phyloP scores from a whole-genome alignment of 140 eudicot species.

The Flaveria floridana region DNA sequence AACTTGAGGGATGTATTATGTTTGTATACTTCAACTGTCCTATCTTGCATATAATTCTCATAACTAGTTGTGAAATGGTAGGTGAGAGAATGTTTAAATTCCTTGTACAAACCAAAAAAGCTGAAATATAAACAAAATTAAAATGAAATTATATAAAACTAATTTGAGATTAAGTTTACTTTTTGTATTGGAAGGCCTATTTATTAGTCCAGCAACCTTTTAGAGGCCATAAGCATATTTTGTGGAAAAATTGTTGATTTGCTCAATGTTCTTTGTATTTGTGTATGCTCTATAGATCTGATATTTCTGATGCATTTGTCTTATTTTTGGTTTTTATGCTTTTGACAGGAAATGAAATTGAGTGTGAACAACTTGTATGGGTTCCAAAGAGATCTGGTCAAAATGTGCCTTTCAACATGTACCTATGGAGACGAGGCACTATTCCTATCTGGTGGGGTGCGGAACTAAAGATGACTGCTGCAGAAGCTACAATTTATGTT shows the following conservation, averaged over 20 bases:
- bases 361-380: constrained; percentile 96
- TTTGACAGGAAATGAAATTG: constrained; percentile 80
- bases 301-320: constrained; percentile 13
- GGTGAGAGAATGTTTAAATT: neutral
- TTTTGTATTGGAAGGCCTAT: constrained; percentile 3
- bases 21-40: neutral
- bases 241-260: neutral
- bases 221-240: neutral
- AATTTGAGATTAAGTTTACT: constrained; percentile 10
- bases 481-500: constrained; percentile 92
- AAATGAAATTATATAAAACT: neutral
- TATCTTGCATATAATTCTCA: constrained; percentile 13
- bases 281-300: neutral
- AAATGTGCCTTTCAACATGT: constrained; percentile 79
- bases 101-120: neutral
- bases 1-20: constrained; percentile 6
- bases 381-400: constrained; percentile 64
- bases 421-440: constrained; percentile 88
- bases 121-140: neutral
- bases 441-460: constrained; percentile 99
- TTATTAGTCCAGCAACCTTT: neutral
- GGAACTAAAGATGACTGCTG: constrained; percentile 83
- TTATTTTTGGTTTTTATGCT: neutral
- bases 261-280: neutral
- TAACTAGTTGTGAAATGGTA: constrained; percentile 3